Evolutionary conservation across 768 basidiomycete genomes (phyloP), one percentile per base, ranked within the genome.

Genomic region (Macrolepiota fuliginosa): DNA sequence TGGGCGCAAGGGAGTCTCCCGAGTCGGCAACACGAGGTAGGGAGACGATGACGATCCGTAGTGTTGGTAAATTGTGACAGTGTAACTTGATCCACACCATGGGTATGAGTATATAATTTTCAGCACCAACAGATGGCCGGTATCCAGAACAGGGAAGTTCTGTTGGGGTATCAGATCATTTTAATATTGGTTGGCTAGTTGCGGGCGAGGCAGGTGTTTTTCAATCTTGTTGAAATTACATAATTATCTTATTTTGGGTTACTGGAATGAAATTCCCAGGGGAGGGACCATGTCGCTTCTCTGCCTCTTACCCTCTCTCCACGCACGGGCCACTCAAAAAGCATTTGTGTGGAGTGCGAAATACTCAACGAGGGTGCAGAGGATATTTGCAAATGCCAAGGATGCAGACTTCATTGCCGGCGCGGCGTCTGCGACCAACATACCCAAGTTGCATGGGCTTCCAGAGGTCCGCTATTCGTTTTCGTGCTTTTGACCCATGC

Each of bases 371-470:
- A 53, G 63, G 19, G 64, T 65, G 11, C 63, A 69, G 22, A 64
- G 65, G 24, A 54, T 74, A 22, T 77, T 77, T 62, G 58, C 64
- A 11, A 69, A 74, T 62, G 58, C 73, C 32, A 68, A 67, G 40
- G 64, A 68, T 15, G 76, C 79, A n/a, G 68, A 72, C 52, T 82
- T 79, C 64, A 29, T 79, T 10, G 78, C 74, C 42, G 71, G 76
- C 17, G 80, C 80, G 9, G 72, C 70, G 19, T 73, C 76, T 1
- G 63, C 71, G 11, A 63, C 69, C 1, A 74, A 74, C 19, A 74
- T 83, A 19, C 81, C 81, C 11, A 68, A 69, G 53, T 70, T 78
- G 4, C 67, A 73, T 47, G 79, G 77, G 45, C 67, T 79, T 49
- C 81, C 81, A 1, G 81, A 83, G 71, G 81, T 80, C 58, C 42